Base-by-base conservation (phyloP, 2,329 filamentous ascomycete species). In the Aspergillus fischeri region DNA sequence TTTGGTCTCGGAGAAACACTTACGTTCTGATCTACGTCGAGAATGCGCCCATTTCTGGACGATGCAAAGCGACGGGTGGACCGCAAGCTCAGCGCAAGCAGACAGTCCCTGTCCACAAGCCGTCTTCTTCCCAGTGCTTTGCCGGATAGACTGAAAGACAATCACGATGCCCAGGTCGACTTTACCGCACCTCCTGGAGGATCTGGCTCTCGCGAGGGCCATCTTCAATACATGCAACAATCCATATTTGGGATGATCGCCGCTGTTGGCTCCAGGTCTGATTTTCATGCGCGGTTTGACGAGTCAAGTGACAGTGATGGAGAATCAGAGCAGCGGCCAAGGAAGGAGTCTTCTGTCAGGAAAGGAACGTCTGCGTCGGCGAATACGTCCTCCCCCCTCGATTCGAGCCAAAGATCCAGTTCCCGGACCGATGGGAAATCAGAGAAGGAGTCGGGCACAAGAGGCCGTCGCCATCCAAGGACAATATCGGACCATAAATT, bases 191-290 rank as follows among this genome's bases (percentile, higher is more conserved):
- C 82, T 2, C 80, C 78, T n/a, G 67, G 63, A 35, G 68, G 65
- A 44, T 62, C 62, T 53, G 65, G 64, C 14, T 73, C 73, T n/a
- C 67, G 70, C 38, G 75, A 75, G 56, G 71, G 75, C 53, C 75
- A 78, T 47, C 70, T 78, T 50, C 76, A 81, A 59, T 91, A 92
- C 68, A 91, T 96, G 86, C 94, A 96, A 74, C 92, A 96, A 79
- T 95, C 91, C 63, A 87, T 97, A 55, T 96, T 97, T 73, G 92
- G 91, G 54, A 85, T 97, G 76, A 92, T 97, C 64, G 90, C 92
- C 6, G 91, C 91, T 17, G 91, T 91, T 41, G 91, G 92, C 6
- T 92, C 91, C 29, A 86, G 86, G 58, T 87, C 89, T 52, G 89
- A 95, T 74, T 92, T 95, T 69, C 87, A 90, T 72, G 83, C 89